Evolutionary conservation across 257 asterid species (phyloP), one percentile per base, ranked within the genome.

Genomic region (Salvia splendens): DNA sequence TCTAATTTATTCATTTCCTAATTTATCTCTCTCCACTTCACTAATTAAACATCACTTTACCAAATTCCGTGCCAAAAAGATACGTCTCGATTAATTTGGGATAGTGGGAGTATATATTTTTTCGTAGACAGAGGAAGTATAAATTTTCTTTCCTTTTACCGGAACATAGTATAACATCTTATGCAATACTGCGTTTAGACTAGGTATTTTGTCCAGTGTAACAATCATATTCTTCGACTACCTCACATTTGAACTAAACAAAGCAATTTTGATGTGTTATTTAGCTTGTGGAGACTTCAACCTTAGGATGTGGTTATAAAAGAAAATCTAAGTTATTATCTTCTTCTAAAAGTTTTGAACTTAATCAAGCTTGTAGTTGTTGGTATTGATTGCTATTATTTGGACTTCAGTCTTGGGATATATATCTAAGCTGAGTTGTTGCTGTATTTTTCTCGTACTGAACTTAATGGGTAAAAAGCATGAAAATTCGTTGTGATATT

Each of bases 211-310:
- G 4, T 30, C 17, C 20, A 11, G 12, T 6, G 3, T 33, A 36
- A 53, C 11, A 4, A 20, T 40, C 55, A 7, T 40, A 12, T n/a
- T 24, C 54, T 49, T 49, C 45, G 16, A 14, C 10, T 42, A 45
- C 47, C 54, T 74, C 41, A 60, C 35, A 51, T 20, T 50, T 71
- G 3, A 61, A 61, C 35, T 24, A 45, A 50, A 62, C 12, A 52
- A 50, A 41, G 12, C 56, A 24, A 8, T 48, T 59, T 59, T 57
- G 58, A 46, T 47, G 28, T 58, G 57, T 30, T 58, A 68, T 36
- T 47, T 69, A 60, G 30, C 16, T 70, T 69, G 48, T 49, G 62
- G 14, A 48, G 74, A 28, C 68, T 36, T 60, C 15, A 47, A 69
- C 36, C 61, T 48, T 49, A 35, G 50, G 16, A 56, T 4, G 38